Percentiles rank a stretch among this genome's conserved stretches.
These are phyloP conservation scores for Aspergillus incahuasiensis DNA, from an alignment of 495 filamentous ascomycete genomes.

Conservation along the genomic window DNA sequence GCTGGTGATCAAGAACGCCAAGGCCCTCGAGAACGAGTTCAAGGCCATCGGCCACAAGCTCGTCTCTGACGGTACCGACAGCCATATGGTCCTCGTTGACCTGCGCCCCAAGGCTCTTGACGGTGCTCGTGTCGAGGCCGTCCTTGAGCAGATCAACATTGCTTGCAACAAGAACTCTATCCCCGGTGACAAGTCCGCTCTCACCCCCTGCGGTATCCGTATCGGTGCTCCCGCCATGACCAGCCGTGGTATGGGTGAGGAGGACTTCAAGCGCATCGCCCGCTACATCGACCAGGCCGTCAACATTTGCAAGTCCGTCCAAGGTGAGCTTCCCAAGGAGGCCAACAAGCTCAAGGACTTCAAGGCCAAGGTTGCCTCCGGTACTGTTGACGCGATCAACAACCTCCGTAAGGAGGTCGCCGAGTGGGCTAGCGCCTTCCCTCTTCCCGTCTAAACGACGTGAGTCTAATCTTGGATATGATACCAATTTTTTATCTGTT, in stretches of 20 bases:
- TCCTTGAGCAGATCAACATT: conserved; percentile 97
- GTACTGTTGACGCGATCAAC: conserved; percentile 72
- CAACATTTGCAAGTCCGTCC: conserved; percentile 78
- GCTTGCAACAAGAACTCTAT: conserved; percentile 99
- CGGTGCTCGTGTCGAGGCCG: conserved; percentile 88
- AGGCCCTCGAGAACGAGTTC: conserved; percentile 23
- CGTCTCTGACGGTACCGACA: conserved; percentile 94
- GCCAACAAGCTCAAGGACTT: conserved; percentile 99
- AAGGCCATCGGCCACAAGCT: conserved; percentile 50
- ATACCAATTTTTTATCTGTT: conserved; percentile 18
- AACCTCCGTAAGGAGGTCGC: conserved; percentile 85
- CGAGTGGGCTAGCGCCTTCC: conserved; percentile 84
- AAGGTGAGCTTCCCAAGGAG: conserved; percentile 82
- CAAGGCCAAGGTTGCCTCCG: conserved; percentile 80
- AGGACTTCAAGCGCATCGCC: conserved; percentile 89
- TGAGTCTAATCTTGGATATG: conserved; percentile 10
- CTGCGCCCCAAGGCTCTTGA: conserved; percentile 21
- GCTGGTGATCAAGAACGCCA: conserved; percentile 65
- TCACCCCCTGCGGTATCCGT: conserved; percentile 90
- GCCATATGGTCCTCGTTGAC: conserved; percentile 74
- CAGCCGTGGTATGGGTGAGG: conserved; percentile 84
- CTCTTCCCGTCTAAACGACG: conserved; percentile 70
- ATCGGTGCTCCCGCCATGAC: conserved; percentile 98
- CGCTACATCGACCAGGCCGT: conserved; percentile 81
- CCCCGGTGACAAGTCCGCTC: conserved; percentile 94